Base-by-base conservation (phyloP, 345 rosid species). In the Angophora floribunda region DNA sequence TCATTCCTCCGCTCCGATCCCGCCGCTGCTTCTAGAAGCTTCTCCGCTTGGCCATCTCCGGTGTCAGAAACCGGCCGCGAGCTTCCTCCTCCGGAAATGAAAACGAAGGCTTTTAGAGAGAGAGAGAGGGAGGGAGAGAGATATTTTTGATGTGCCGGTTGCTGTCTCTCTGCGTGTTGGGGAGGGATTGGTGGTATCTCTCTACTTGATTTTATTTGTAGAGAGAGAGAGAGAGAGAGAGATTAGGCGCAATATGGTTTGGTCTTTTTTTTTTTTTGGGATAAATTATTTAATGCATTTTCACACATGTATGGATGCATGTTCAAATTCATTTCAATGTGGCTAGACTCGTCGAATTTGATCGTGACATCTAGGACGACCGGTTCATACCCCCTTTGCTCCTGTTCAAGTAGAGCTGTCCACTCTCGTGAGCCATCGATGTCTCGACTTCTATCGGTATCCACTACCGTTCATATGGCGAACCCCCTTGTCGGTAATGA, bases 1-100 rank as follows among this genome's bases (percentile, higher is more conserved):
- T 97, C 99, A 97, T 97, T 89, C 91, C 57, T 28, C 28, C 28
- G 4, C 65, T 6, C 65, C 21, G n/a, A 24, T 59, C 14, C 19
- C 30, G 67, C 32, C 13, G 52, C 52, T 4, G 28, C 84, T 41
- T 75, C 84, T 75, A 75, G 84, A 19, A 41, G 49, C 84, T 75
- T 41, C 84, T 12, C 1, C 49, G 28, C 49, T 41, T 19, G 28
- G 49, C 49, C 84, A 75, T 75, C 28, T 11, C 49, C 0, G 84
- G 84, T 21, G 49, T 7, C 21, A 5, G 21, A 12, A 22, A 55
- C 13, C 7, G 1, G 22, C 24, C 7, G 84, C 84, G 4, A 19
- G 26, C 84, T 41, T 41, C 84, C 7, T 21, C 84, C 49, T 75
- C 84, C 84, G 45, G 32, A 41, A 41, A 41, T 9, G 22, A 5